Conservation (phyloP, 805 yeast species). For the Starmerella stigmatis region DNA sequence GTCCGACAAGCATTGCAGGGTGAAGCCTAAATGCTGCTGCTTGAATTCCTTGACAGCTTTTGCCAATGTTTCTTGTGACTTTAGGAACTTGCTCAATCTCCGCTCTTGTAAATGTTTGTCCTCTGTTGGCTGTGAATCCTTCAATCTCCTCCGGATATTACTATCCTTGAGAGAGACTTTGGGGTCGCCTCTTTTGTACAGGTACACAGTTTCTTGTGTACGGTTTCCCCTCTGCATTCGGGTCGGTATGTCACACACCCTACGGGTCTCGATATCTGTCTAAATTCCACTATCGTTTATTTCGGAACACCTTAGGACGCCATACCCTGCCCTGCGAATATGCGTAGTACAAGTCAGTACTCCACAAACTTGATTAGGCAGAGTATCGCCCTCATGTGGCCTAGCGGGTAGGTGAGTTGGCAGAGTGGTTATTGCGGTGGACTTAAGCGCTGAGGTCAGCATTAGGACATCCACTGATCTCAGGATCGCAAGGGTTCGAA, state of each 20-base stretch:
- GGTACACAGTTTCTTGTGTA: conserved; percentile 14
- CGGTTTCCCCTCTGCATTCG: too few relatives aligned
- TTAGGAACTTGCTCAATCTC: conserved; percentile 7
- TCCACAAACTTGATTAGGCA: not conserved
- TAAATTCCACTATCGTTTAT: too few relatives aligned
- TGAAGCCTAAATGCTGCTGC: not conserved
- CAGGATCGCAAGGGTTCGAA: conserved; percentile 28
- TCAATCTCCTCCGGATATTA: conserved; percentile 7
- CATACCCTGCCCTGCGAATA: not conserved
- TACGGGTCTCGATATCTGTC: too few relatives aligned
- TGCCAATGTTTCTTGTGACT: conserved; percentile 7
- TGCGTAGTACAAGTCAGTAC: conserved; percentile 7
- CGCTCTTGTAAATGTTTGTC: not conserved
- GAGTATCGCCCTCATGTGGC: conserved; percentile 5
- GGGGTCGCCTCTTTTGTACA: conserved; percentile 14
- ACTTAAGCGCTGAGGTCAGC: conserved; percentile 20
- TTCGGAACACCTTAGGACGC: too few relatives aligned
- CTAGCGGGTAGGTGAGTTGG: conserved; percentile 20
- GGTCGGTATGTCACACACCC: too few relatives aligned
- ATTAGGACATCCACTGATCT: conserved; percentile 24
- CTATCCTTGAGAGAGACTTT: not conserved
- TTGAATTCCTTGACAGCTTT: not conserved
- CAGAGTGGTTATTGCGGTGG: conserved; percentile 28
- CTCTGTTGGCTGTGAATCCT: not conserved
- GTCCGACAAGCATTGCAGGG: not conserved